Conservation (phyloP, 2,329 filamentous ascomycete species). For the Scytalidium lignicola region DNA sequence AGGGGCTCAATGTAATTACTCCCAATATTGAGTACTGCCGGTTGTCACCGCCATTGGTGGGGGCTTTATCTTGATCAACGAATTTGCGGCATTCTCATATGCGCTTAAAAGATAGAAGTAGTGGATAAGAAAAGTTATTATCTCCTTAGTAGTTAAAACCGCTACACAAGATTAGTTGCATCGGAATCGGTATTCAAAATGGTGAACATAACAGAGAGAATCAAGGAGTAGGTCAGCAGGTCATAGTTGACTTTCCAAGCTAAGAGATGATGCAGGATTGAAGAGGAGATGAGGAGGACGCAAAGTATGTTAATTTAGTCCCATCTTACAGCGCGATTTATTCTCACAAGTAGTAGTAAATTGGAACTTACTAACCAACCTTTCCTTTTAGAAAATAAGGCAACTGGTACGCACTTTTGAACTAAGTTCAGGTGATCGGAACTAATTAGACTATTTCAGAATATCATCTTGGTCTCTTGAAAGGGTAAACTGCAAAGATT, state of each 20-base stretch:
- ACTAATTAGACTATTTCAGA: slow-evolving; percentile 49
- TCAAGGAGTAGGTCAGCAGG: slow-evolving; percentile 76
- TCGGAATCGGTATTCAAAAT: slow-evolving; percentile 60
- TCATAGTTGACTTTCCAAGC: slow-evolving; percentile 16
- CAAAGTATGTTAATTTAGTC: slow-evolving; percentile 65
- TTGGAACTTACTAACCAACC: slow-evolving; percentile 22
- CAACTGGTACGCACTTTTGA: slow-evolving; percentile 66
- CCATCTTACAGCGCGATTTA: neutral
- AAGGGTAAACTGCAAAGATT: slow-evolving; percentile 64
- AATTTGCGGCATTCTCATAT: neutral
- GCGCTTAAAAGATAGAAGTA: neutral
- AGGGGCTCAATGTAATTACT: too few species aligned
- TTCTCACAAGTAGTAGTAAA: too few species aligned
- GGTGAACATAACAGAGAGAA: slow-evolving; percentile 99
- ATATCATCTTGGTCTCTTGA: slow-evolving; percentile 95
- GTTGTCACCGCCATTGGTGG: neutral
- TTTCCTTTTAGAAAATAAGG: slow-evolving; percentile 96
- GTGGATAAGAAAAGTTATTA: too few species aligned
- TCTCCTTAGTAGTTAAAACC: too few species aligned
- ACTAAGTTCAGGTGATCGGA: slow-evolving; percentile 19
- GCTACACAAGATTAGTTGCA: too few species aligned
- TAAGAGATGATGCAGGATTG: slow-evolving; percentile 61
- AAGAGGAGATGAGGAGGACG: slow-evolving; percentile 98
- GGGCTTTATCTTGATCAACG: neutral
- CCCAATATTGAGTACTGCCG: neutral